phyloP scores from a whole-genome alignment of 2,329 filamentous ascomycete genomes.

The Xylariaceae sp. region DNA sequence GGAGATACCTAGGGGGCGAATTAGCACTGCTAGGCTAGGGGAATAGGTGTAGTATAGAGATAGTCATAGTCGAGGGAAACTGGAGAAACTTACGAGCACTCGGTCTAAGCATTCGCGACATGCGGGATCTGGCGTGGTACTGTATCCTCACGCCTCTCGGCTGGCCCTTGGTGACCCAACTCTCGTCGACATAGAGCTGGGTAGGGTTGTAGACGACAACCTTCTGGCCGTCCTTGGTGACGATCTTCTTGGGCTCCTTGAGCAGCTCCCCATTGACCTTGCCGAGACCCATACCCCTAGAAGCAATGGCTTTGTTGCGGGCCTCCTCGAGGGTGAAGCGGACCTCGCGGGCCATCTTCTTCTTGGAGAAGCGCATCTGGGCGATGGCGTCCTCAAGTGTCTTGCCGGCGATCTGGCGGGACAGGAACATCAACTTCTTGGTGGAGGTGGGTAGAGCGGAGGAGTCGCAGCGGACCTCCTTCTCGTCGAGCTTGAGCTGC shows the following conservation, averaged over 20 bases:
- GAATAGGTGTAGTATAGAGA: neutral
- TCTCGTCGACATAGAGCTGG: conserved; percentile 85
- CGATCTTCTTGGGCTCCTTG: conserved; percentile 53
- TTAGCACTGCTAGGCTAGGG: conserved; percentile 16
- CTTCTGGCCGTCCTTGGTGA: conserved; percentile 70
- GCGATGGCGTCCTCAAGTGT: conserved; percentile 87
- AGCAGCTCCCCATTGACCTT: conserved; percentile 37
- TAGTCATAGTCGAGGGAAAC: conserved; percentile 3
- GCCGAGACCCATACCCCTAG: conserved; percentile 78
- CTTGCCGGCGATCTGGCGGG: conserved; percentile 88
- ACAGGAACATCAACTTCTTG: conserved; percentile 86
- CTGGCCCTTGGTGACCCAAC: conserved; percentile 81
- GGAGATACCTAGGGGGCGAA: conserved; percentile 56
- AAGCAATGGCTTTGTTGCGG: conserved; percentile 73
- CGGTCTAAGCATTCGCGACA: conserved; percentile 65
- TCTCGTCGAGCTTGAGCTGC: conserved; percentile 62
- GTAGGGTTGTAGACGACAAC: conserved; percentile 69
- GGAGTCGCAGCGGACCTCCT: conserved; percentile 55
- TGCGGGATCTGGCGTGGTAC: conserved; percentile 71
- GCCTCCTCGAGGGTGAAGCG: conserved; percentile 75
- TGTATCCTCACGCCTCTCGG: conserved; percentile 57
- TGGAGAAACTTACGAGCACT: conserved; percentile 62
- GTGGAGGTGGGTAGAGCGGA: conserved; percentile 75
- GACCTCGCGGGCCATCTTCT: conserved; percentile 82
- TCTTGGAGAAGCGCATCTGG: conserved; percentile 94